Conservation (phyloP, 768 basidiomycete species). For the Termitomyces sp. region DNA sequence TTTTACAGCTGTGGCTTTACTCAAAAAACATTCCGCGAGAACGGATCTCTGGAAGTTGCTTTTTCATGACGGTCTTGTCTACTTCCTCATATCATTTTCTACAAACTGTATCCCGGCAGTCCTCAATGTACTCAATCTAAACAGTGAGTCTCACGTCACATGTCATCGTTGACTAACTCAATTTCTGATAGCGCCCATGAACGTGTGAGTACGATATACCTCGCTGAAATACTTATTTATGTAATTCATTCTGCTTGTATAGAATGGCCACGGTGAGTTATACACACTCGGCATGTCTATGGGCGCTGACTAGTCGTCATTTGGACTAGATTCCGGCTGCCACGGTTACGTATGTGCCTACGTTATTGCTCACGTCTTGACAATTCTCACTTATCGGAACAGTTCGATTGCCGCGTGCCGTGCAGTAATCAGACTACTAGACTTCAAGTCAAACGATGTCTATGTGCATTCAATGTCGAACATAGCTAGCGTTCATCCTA, state of each 20-base stretch:
- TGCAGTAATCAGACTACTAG: slow-evolving; percentile 60
- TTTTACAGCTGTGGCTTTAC: slow-evolving; percentile 49
- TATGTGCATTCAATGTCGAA: slow-evolving; percentile 43
- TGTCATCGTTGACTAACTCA: neutral
- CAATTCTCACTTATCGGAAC: neutral
- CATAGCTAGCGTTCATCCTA: slow-evolving; percentile 26
- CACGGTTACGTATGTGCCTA: slow-evolving; percentile 45
- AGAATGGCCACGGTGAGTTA: slow-evolving; percentile 50
- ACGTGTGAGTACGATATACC: slow-evolving; percentile 24
- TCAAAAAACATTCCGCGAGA: slow-evolving; percentile 43
- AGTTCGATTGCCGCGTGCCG: slow-evolving; percentile 64
- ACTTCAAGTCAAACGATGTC: slow-evolving; percentile 41
- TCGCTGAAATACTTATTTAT: neutral
- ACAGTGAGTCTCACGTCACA: slow-evolving; percentile 34
- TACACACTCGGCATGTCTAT: neutral
- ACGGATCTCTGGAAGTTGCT: slow-evolving; percentile 66
- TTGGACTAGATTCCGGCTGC: slow-evolving; percentile 52
- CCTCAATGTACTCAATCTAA: slow-evolving; percentile 54
- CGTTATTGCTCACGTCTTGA: slow-evolving; percentile 3
- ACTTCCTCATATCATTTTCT: slow-evolving; percentile 60
- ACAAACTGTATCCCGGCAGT: slow-evolving; percentile 67
- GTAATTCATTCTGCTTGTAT: neutral
- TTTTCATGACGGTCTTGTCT: slow-evolving; percentile 69
- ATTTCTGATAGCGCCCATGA: slow-evolving; percentile 45
- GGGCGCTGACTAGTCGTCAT: slow-evolving; percentile 7